These are phyloP conservation scores for Decorospora gaudefroyi DNA, from an alignment of 2,329 filamentous ascomycete genomes.

Conservation along the genomic window DNA sequence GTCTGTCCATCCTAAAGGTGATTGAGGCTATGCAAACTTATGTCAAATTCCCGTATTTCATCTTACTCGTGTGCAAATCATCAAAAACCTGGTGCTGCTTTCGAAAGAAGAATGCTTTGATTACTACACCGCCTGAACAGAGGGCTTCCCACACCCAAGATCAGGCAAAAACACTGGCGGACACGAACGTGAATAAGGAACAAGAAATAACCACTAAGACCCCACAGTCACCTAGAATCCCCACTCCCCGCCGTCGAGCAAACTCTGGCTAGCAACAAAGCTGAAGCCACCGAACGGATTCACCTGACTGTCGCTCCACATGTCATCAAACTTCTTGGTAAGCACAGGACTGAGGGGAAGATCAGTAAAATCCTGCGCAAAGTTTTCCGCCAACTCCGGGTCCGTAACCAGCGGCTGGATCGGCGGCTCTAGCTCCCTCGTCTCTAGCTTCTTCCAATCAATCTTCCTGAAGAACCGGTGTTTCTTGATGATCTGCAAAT, in stretches of 20 bases:
- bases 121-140: too few relatives aligned
- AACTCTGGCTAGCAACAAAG: constrained; percentile 57
- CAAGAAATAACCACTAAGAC: not conserved
- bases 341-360: constrained; percentile 75
- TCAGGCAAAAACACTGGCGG: too few relatives aligned
- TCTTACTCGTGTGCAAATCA: too few relatives aligned
- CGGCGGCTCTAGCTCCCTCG: constrained; percentile 80
- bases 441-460: constrained; percentile 86
- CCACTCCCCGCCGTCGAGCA: constrained; percentile 50
- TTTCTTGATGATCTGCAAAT: constrained; percentile 81
- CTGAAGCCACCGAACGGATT: constrained; percentile 60
- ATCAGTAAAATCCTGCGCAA: constrained; percentile 87
- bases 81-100: too few relatives aligned
- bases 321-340: constrained; percentile 37
- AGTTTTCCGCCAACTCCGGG: constrained; percentile 95
- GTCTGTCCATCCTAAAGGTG: too few relatives aligned
- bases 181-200: too few relatives aligned
- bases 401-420: constrained; percentile 95
- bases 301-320: constrained; percentile 39
- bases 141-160: too few relatives aligned
- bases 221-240: constrained; percentile 29
- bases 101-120: too few relatives aligned
- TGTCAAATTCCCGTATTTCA: too few relatives aligned
- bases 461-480: constrained; percentile 98
- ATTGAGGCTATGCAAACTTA: too few relatives aligned